phyloP scores from a whole-genome alignment of 1,139 yeast genomes.

The Suhomyces guaymorum region DNA sequence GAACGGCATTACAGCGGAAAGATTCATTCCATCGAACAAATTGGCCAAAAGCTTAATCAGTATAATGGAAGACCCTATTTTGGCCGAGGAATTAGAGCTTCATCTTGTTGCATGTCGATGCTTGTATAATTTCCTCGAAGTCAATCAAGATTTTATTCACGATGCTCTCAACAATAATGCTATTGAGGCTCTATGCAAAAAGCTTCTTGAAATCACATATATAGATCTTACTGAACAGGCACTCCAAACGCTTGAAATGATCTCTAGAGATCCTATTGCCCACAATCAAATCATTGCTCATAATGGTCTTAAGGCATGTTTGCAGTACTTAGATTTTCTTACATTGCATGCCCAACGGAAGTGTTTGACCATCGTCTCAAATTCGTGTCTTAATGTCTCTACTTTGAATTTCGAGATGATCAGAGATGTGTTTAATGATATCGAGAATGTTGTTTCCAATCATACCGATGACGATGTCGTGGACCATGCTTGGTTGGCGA shows the following conservation, averaged over 20 bases:
- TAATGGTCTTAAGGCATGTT: conserved; percentile 67
- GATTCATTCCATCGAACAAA: conserved; percentile 61
- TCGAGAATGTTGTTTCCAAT: conserved; percentile 62
- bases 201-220: conserved; percentile 72
- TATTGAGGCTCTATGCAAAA: conserved; percentile 64
- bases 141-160: conserved; percentile 64
- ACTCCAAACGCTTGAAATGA: conserved; percentile 70
- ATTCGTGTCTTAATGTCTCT: conserved; percentile 60
- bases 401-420: conserved; percentile 47
- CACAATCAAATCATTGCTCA: conserved; percentile 51
- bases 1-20: conserved; percentile 62
- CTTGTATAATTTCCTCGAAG: conserved; percentile 78
- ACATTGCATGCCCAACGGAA: conserved; percentile 88
- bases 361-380: conserved; percentile 75
- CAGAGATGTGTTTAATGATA: conserved; percentile 58
- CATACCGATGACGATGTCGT: conserved; percentile 63
- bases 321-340: conserved; percentile 82
- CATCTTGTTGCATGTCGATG: conserved; percentile 86
- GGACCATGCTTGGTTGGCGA: conserved; percentile 68
- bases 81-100: conserved; percentile 71
- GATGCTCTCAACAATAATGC: conserved; percentile 68
- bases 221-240: conserved; percentile 95
- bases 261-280: conserved; percentile 57
- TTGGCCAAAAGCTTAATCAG: conserved; percentile 57
- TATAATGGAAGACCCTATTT: conserved; percentile 58